phyloP scores from a whole-genome alignment of 768 basidiomycete species.

The Leccinum aurantiacum region DNA sequence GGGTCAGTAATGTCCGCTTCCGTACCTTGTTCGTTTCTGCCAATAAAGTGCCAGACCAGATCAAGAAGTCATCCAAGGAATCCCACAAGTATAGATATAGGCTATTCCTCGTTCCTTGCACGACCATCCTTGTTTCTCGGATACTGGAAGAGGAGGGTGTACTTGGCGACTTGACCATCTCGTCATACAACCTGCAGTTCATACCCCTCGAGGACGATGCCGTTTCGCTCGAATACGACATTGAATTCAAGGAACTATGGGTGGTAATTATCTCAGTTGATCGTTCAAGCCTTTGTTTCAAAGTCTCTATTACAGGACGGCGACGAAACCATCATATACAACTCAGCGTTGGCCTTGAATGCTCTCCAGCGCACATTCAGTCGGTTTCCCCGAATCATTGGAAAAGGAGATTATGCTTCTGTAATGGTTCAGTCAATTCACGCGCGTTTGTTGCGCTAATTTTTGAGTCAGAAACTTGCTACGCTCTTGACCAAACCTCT shows the following conservation, averaged over 20 bases:
- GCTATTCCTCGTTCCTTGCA: constrained; percentile 82
- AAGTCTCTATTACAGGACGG: constrained; percentile 61
- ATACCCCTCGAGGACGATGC: constrained; percentile 94
- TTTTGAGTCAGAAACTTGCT: constrained; percentile 62
- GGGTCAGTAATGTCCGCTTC: constrained; percentile 48
- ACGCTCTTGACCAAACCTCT: constrained; percentile 64
- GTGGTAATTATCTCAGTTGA: constrained; percentile 49
- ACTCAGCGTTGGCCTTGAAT: constrained; percentile 83
- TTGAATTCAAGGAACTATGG: constrained; percentile 86
- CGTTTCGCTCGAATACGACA: constrained; percentile 84
- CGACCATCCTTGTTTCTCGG: constrained; percentile 80
- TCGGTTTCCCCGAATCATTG: constrained; percentile 86
- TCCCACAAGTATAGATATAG: constrained; percentile 82
- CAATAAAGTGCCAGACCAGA: constrained; percentile 66
- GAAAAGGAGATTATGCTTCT: constrained; percentile 88
- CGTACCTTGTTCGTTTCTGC: constrained; percentile 18
- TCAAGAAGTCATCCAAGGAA: constrained; percentile 74
- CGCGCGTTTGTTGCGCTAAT: constrained; percentile 10
- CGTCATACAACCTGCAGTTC: constrained; percentile 88
- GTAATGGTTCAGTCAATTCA: constrained; percentile 38
- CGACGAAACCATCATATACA: constrained; percentile 86
- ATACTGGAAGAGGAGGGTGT: constrained; percentile 97
- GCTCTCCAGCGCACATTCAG: constrained; percentile 84
- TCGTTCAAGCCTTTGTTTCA: neutral
- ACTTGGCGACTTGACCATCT: constrained; percentile 87